Evolutionary conservation across 306 rosid species (phyloP), one percentile per base, ranked within the genome.

Genomic region (Prunus mongolica): DNA sequence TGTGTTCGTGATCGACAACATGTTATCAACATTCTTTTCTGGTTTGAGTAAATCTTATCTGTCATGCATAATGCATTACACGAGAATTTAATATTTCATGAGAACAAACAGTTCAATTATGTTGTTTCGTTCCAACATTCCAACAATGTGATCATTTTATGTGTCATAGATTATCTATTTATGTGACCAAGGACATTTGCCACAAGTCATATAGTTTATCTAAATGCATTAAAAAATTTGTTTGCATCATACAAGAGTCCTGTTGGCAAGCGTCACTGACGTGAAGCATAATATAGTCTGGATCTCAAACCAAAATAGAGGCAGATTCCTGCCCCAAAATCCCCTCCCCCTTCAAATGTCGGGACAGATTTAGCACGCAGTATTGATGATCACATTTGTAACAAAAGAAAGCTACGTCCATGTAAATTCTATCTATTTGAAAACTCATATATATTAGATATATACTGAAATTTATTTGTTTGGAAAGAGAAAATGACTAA

Each of bases 51-150:
- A 19, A 70, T 27, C 62, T 52, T 38, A 38, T 38, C 9, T 6
- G 9, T 8, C 44, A 6, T 38, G 2, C 44, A 34, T 34, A 44
- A 68, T 6, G 38, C 14, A 8, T 19, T 19, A 18, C 20, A 54
- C 24, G 9, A 54, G 3, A 3, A 15, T 24, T 13, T 38, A 30
- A 68, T 44, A 25, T 24, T 24, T 13, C 57, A 47, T 28, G 20
- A 67, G 55, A 67, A 20, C 46, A 38, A 38, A 38, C 9, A 38
- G 44, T 38, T 6, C 44, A 38, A 38, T 58, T 3, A 58, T 58
- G 4, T 25, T 61, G 66, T 61, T 41, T 72, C 60, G 67, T 16
- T 73, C 45, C 76, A 73, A 73, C 67, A 57, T 44, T 73, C 77
- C 45, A 58, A 58, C 57, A 73, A 45, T 11, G 20, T 41, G 19